phyloP scores from a whole-genome alignment of 2,329 filamentous ascomycete species.

The Stachybotrys echinatus region DNA sequence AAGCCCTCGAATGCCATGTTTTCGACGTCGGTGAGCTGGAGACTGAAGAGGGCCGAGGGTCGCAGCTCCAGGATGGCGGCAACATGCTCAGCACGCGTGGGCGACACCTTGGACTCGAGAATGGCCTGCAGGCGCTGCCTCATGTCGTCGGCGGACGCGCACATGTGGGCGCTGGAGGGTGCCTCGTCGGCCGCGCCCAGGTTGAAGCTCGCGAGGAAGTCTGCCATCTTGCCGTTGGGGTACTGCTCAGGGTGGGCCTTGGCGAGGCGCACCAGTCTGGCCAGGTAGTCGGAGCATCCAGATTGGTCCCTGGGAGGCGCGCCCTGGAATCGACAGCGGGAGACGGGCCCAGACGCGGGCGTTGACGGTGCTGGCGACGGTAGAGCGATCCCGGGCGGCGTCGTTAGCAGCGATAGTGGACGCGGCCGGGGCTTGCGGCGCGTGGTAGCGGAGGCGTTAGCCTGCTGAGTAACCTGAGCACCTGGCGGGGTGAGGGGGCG shows the following conservation, averaged over 20 bases:
- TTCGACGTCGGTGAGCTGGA: slow-evolving; percentile 31
- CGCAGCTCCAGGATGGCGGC: slow-evolving; percentile 41
- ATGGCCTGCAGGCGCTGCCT: slow-evolving; percentile 35
- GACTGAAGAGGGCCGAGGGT: slow-evolving; percentile 35
- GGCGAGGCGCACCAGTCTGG: slow-evolving; percentile 10
- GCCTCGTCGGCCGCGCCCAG: slow-evolving; percentile 17
- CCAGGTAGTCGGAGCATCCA: slow-evolving; percentile 4
- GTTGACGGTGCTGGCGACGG: slow-evolving; percentile 4
- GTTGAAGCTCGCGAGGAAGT: slow-evolving; percentile 32
- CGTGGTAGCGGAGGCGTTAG: too few relatives aligned
- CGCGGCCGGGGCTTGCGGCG: too few relatives aligned
- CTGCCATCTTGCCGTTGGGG: slow-evolving; percentile 22
- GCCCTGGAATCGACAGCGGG: too few relatives aligned
- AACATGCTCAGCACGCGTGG: slow-evolving; percentile 45
- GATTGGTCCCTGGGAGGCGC: not conserved
- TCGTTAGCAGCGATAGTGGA: too few relatives aligned
- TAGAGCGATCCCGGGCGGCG: not conserved
- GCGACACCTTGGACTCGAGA: slow-evolving; percentile 36
- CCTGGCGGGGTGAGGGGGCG: too few relatives aligned
- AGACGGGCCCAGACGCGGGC: too few relatives aligned
- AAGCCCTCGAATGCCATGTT: slow-evolving; percentile 24
- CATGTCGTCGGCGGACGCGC: slow-evolving; percentile 37
- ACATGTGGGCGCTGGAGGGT: slow-evolving; percentile 16
- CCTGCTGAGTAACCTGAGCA: too few relatives aligned
- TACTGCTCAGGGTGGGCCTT: slow-evolving; percentile 4